Base-by-base conservation (phyloP, 2,329 filamentous ascomycete genomes). In the Diaporthe caulivora region DNA sequence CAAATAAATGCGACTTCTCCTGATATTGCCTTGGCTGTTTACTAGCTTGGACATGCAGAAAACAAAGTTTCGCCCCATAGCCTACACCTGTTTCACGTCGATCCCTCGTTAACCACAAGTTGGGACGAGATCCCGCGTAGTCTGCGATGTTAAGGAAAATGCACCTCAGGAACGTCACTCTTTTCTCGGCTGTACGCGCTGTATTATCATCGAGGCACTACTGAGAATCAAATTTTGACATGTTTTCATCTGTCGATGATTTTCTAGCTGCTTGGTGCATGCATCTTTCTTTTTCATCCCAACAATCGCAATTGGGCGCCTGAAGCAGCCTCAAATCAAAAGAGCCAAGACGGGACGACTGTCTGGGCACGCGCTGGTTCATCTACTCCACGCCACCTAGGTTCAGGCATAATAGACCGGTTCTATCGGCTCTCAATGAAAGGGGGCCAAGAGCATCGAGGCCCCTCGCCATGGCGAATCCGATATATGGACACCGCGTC, bases 21-120 rank as follows among this genome's bases (percentile, higher is more conserved):
- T 65, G 44, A 51, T 3, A 7, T 51, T 26, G 10, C 37, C 62
- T 65, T 40, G 44, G 62, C 42, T 3, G 3, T 17, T 31, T 21
- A 24, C 44, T 65, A 65, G 62, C 37, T 26, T 51, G 13, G 4
- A 51, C 44, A 51, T 26, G 62, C 62, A 26, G 29, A 65, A 51
- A 65, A 65, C 44, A 65, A 65, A 51, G 62, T 65, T 65, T 65
- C 62, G 62, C 29, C 13, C 62, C 21, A 37, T 21, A 65, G n/a
- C n/a, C 44, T 29, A 51, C 62, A 34, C 29, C 44, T 37, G 62
- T 65, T 65, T 65, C 62, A 65, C 62, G 44, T 51, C 62, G 31
- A 51, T 37, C 62, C 44, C n/a, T n/a, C 44, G 15, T 65, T 44
- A 65, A 65, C 51, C 62, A 37, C 18, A 5, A 15, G 21, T 51